Evolutionary conservation across 2,329 filamentous ascomycete genomes (phyloP).

Genomic region (Neonectria punicea): DNA sequence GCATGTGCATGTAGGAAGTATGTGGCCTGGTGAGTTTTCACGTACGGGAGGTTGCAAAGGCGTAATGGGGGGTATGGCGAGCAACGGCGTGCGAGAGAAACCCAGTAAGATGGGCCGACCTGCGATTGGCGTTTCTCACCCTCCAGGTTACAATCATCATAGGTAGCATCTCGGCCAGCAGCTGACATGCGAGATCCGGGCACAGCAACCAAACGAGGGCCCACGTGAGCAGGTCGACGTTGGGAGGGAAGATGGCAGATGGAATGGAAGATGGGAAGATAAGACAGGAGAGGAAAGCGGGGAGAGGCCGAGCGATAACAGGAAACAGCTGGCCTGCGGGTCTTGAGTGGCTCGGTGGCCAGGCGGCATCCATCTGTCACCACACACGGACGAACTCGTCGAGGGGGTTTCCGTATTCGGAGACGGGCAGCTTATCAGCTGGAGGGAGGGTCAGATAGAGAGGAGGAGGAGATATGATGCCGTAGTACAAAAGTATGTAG

Average conservation of each 20-base stretch:
- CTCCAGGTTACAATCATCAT: slow-evolving; percentile 1
- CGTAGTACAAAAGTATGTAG: background rate
- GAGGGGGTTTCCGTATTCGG: background rate
- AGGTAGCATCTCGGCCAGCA: background rate
- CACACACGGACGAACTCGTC: slow-evolving; percentile 6
- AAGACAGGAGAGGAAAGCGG: background rate
- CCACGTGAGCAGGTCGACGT: slow-evolving; percentile 17
- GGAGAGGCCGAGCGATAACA: slow-evolving; percentile 10
- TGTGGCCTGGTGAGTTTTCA: background rate
- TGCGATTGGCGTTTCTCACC: background rate
- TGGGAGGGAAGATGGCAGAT: background rate
- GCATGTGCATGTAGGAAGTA: background rate
- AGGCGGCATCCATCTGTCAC: slow-evolving; percentile 7
- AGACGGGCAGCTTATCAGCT: slow-evolving; percentile 16
- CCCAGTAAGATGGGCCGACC: background rate
- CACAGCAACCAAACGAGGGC: background rate
- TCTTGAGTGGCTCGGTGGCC: slow-evolving; percentile 11
- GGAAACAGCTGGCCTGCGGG: background rate
- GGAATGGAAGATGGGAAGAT: background rate
- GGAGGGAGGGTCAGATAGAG: background rate
- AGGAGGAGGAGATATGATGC: background rate
- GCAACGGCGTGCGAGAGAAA: background rate
- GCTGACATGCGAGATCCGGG: slow-evolving; percentile 14
- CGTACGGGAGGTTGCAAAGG: background rate
- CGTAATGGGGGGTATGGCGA: background rate